Conservation (phyloP, 2,329 filamentous ascomycete species). For the Daldinia sp. region DNA sequence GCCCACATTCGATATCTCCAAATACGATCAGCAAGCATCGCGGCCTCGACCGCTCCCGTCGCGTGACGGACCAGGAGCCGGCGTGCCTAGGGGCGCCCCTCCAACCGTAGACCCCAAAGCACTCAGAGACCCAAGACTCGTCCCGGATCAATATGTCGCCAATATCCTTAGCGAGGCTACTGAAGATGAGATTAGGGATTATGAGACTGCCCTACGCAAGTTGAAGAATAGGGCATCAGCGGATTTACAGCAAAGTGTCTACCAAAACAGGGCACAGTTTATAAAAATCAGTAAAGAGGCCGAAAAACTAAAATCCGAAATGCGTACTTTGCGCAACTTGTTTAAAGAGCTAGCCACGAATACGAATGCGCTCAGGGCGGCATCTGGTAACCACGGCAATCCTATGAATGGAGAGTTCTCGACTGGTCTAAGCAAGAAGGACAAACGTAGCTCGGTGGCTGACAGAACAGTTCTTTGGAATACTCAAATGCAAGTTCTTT, state of each 20-base stretch:
- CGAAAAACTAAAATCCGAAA: constrained; percentile 95
- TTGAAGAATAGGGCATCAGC: constrained; percentile 82
- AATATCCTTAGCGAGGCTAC: constrained; percentile 84
- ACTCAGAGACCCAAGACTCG: constrained; percentile 81
- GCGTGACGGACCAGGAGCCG: constrained; percentile 58
- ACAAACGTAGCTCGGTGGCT: constrained; percentile 90
- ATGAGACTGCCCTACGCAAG: constrained; percentile 79
- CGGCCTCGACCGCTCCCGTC: constrained; percentile 65
- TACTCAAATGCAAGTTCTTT: constrained; percentile 82
- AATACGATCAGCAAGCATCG: constrained; percentile 64
- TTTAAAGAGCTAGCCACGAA: constrained; percentile 93
- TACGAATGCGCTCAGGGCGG: constrained; percentile 72
- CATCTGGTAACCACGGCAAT: constrained; percentile 65
- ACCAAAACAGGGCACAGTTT: constrained; percentile 97
- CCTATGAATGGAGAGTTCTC: constrained; percentile 65
- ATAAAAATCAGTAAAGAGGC: constrained; percentile 99
- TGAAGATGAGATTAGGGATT: constrained; percentile 87
- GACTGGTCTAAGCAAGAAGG: constrained; percentile 71
- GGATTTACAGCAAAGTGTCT: constrained; percentile 94
- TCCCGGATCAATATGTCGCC: constrained; percentile 82
- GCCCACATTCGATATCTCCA: constrained; percentile 64
- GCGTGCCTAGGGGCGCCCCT: constrained; percentile 61
- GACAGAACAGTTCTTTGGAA: constrained; percentile 76
- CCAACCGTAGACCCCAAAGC: constrained; percentile 81
- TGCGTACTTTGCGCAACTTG: constrained; percentile 88